Conservation (phyloP, 73 alveolate species). For the Paramecium sexaurelia region DNA sequence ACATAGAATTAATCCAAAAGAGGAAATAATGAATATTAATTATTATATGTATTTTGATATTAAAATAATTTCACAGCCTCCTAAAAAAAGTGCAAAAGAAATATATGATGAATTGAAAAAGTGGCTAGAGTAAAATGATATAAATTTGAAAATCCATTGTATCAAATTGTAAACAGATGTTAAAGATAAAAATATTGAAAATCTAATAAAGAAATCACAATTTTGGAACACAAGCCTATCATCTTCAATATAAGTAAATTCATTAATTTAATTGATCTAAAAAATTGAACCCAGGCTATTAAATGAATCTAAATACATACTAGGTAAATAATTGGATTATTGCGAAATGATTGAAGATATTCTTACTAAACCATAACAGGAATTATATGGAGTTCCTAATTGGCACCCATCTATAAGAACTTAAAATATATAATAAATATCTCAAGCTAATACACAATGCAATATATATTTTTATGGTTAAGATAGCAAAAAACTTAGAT, state of each 20-base stretch:
- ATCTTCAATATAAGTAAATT: background rate
- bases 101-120: background rate
- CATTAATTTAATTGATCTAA: background rate
- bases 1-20: background rate
- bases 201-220: background rate
- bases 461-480: background rate
- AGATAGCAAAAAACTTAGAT: background rate
- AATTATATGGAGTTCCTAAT: background rate
- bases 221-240: background rate
- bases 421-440: background rate
- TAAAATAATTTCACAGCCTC: background rate
- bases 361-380: background rate
- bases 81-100: background rate
- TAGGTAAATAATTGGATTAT: constrained; percentile 14
- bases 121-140: background rate
- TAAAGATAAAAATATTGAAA: background rate
- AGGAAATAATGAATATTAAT: background rate
- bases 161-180: background rate
- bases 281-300: background rate
- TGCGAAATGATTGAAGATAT: background rate
- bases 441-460: background rate
- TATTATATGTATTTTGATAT: background rate
- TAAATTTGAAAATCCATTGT: background rate
- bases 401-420: background rate
- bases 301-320: background rate